Percentiles rank a stretch among this genome's conserved stretches.
These are phyloP conservation scores for Coemansia sp. DNA, from an alignment of 192 early-diverging fungal genomes.

Conservation along the genomic window DNA sequence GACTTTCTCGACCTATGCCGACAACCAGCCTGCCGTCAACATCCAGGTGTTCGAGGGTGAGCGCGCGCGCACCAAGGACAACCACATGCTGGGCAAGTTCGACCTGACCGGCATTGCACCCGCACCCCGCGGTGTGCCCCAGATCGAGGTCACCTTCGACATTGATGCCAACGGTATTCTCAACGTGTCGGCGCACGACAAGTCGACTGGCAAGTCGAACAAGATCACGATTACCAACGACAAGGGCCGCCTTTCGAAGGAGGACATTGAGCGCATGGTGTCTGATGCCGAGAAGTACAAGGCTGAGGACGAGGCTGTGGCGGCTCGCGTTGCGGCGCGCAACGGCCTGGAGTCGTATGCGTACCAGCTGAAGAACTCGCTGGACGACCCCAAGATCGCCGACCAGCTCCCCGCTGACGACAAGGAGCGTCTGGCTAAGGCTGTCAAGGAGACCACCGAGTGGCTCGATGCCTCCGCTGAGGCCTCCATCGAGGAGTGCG, in stretches of 20 bases:
- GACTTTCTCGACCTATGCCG: constrained; percentile 96
- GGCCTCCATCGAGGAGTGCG: constrained; percentile 98
- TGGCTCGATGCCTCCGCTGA: constrained; percentile 95
- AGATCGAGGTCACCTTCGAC: constrained; percentile 97
- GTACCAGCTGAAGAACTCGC: constrained; percentile 95
- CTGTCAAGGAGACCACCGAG: constrained; percentile 89
- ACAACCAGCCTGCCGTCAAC: constrained; percentile 98
- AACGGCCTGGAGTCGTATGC: constrained; percentile 97
- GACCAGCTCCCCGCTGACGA: constrained; percentile 81
- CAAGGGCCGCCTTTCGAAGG: constrained; percentile 97
- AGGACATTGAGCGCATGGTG: constrained; percentile 99
- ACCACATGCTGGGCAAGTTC: constrained; percentile 98
- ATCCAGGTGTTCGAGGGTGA: constrained; percentile 99
- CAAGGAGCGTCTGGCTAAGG: constrained; percentile 83
- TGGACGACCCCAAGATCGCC: constrained; percentile 78
- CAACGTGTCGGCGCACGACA: constrained; percentile 92
- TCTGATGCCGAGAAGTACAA: constrained; percentile 92
- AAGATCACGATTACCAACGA: constrained; percentile 99
- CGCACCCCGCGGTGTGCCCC: constrained; percentile 95
- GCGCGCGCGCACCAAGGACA: constrained; percentile 96
- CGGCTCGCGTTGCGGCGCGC: constrained; percentile 85
- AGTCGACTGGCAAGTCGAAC: constrained; percentile 91
- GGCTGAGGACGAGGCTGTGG: constrained; percentile 94
- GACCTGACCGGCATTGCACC: constrained; percentile 96
- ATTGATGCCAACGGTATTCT: constrained; percentile 97